phyloP scores from a whole-genome alignment of 2,329 filamentous ascomycete genomes.

The Biscogniauxia mediterranea region DNA sequence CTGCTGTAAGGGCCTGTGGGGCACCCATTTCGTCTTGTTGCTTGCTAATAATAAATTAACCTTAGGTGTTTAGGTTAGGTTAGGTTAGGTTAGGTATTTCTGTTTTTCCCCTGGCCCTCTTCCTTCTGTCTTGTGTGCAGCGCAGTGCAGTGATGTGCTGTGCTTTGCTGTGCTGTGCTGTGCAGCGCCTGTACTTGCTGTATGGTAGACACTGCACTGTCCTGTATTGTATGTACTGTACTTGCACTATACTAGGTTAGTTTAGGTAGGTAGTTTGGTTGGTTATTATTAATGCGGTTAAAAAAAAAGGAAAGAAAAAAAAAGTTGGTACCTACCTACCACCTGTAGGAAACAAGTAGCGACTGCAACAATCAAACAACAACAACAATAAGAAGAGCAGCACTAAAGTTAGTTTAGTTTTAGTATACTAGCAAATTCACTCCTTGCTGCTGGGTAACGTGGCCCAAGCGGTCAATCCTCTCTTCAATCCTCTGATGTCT shows the following conservation, averaged over 20 bases:
- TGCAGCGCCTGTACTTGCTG: background rate
- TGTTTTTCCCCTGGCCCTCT: background rate
- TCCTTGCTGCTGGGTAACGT: conserved; percentile 3
- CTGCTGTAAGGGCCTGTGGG: conserved; percentile 18
- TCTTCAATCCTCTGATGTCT: background rate
- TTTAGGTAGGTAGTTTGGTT: no score
- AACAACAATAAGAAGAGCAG: background rate
- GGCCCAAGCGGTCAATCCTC: background rate
- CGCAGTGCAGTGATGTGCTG: background rate
- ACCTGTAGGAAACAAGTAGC: no score
- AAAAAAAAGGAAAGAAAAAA: background rate
- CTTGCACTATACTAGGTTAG: no score
- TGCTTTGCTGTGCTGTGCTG: background rate
- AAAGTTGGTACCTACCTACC: no score
- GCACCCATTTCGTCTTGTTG: conserved; percentile 21
- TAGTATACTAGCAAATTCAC: background rate
- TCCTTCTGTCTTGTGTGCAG: background rate
- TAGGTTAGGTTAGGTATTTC: background rate
- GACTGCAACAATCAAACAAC: no score
- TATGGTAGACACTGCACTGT: background rate
- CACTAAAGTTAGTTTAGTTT: no score
- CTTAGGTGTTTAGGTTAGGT: conserved; percentile 1
- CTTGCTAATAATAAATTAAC: conserved; percentile 6
- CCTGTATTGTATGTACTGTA: no score
- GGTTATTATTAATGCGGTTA: background rate